These are phyloP conservation scores for Colletotrichum sp. DNA, from an alignment of 2,329 filamentous ascomycete species.

Conservation along the genomic window DNA sequence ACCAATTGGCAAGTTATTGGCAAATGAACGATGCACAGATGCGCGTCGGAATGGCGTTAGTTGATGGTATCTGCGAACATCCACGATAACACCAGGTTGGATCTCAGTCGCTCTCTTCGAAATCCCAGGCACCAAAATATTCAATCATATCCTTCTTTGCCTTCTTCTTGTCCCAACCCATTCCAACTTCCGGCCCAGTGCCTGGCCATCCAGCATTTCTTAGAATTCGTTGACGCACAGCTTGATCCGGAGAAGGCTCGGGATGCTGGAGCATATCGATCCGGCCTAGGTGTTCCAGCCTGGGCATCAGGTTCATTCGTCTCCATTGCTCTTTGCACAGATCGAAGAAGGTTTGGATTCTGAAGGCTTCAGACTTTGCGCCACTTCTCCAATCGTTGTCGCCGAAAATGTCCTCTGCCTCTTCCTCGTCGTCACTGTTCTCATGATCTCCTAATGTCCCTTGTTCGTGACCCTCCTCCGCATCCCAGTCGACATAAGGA, in stretches of 20 bases:
- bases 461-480: neutral
- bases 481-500: neutral
- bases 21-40: neutral
- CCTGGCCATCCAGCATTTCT: neutral
- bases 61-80: neutral
- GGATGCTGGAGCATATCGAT: neutral
- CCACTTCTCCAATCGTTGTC: neutral
- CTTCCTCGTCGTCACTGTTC: neutral
- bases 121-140: neutral
- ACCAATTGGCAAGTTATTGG: neutral
- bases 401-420: neutral
- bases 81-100: neutral
- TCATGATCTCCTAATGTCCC: fast-evolving
- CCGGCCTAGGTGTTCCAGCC: too few relatives aligned
- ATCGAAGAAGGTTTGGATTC: neutral
- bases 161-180: neutral
- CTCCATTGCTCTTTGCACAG: neutral
- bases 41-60: neutral
- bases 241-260: neutral
- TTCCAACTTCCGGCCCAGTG: neutral
- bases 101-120: neutral
- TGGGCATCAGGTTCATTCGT: neutral
- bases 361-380: neutral
- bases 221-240: neutral
- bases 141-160: neutral